phyloP scores from a whole-genome alignment of 345 rosid species.

The Bruguiera parviflora region DNA sequence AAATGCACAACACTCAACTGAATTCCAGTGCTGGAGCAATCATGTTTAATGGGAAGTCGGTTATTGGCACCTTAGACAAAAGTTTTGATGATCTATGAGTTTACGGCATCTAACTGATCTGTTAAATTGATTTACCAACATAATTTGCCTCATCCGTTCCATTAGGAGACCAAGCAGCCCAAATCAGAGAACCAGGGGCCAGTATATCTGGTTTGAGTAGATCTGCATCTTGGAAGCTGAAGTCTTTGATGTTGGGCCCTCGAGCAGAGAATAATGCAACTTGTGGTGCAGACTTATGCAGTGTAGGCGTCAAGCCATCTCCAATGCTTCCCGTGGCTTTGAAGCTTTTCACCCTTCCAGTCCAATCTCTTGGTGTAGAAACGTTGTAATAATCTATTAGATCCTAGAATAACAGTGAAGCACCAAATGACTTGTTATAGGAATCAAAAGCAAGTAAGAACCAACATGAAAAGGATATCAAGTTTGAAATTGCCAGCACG shows the following conservation, averaged over 20 bases:
- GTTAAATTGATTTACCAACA: constrained; percentile 45
- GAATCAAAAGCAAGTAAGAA: constrained; percentile 11
- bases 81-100: not conserved
- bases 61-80: not conserved
- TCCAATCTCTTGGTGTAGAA: constrained; percentile 91
- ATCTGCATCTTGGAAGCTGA: constrained; percentile 94
- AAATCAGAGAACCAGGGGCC: constrained; percentile 97
- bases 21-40: not conserved
- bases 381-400: constrained; percentile 85
- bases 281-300: constrained; percentile 97
- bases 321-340: constrained; percentile 88
- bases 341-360: constrained; percentile 83
- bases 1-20: not conserved
- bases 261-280: constrained; percentile 94
- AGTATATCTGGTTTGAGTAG: constrained; percentile 96
- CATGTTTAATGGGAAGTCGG: constrained; percentile 1
- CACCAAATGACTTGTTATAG: constrained; percentile 3
- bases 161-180: constrained; percentile 99
- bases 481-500: too few species aligned
- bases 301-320: constrained; percentile 85
- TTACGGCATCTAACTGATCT: not conserved
- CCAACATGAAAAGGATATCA: not conserved
- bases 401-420: constrained; percentile 47
- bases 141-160: constrained; percentile 96
- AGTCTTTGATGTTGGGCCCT: constrained; percentile 96